Evolutionary conservation across 805 yeast genomes (phyloP).

Genomic region (Kockiozyma suomiensis): DNA sequence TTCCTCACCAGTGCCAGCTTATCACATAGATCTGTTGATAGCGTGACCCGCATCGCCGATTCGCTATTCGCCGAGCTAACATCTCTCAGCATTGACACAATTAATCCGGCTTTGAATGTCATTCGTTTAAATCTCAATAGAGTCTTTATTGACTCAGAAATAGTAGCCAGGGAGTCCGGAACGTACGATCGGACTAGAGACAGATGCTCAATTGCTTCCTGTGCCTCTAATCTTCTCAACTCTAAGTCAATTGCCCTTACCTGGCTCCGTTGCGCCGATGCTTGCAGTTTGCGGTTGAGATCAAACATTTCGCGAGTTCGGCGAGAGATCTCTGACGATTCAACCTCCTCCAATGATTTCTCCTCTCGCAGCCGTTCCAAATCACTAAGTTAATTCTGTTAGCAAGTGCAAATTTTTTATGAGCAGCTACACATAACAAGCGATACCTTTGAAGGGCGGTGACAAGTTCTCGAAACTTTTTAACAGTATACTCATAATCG

Average conservation of each 20-base stretch:
- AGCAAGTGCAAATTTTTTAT: no score
- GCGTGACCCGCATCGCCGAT: background rate
- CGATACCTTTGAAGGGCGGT: slow-evolving; percentile 34
- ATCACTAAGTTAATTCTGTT: slow-evolving; percentile 26
- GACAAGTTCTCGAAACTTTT: slow-evolving; percentile 39
- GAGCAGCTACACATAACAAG: no score
- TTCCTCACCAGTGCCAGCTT: background rate
- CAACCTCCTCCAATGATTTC: slow-evolving; percentile 24
- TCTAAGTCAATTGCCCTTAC: slow-evolving; percentile 37
- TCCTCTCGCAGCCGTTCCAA: slow-evolving; percentile 31
- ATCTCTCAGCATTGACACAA: slow-evolving; percentile 4
- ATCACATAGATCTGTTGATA: slow-evolving; percentile 23
- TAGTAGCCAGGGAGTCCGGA: slow-evolving; percentile 22
- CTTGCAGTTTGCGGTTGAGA: slow-evolving; percentile 35
- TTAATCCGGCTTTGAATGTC: slow-evolving; percentile 14
- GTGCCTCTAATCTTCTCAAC: slow-evolving; percentile 34
- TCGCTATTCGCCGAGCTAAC: background rate
- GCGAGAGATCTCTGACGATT: slow-evolving; percentile 21
- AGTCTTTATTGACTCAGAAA: slow-evolving; percentile 18
- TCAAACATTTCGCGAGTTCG: slow-evolving; percentile 34
- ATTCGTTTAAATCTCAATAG: slow-evolving; percentile 20
- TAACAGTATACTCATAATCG: slow-evolving; percentile 31
- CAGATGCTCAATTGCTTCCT: slow-evolving; percentile 38
- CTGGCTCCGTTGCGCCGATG: slow-evolving; percentile 24
- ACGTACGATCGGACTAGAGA: slow-evolving; percentile 32